Percentiles rank a stretch among this genome's conserved stretches.
Conservation (phyloP, 1,284 basidiomycete genomes). For the Neotropicomus parvogracilis region DNA sequence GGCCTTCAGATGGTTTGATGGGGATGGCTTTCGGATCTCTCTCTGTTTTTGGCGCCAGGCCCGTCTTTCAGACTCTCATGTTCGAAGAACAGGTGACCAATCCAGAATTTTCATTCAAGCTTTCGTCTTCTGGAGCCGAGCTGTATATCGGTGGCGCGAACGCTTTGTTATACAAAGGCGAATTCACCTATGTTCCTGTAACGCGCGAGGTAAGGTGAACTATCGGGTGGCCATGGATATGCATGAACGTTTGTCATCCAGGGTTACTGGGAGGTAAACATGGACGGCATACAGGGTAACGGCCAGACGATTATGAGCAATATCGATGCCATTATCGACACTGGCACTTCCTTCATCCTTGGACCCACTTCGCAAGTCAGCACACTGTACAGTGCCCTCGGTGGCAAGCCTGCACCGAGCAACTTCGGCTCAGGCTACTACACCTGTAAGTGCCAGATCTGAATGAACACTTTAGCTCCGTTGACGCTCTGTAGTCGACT, state of each 20-base stretch:
- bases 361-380: conserved; percentile 8
- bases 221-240: not conserved
- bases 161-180: conserved; percentile 11
- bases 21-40: conserved; percentile 32
- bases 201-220: conserved; percentile 27
- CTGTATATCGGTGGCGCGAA: conserved; percentile 40
- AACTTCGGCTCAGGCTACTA: conserved; percentile 7
- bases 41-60: conserved; percentile 20
- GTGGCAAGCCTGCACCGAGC: conserved; percentile 5
- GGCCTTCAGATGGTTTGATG: conserved; percentile 32
- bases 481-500: conserved; percentile 12
- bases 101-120: conserved; percentile 39
- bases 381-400: conserved; percentile 6
- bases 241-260: conserved; percentile 14
- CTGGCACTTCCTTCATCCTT: conserved; percentile 31
- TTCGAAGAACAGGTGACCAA: conserved; percentile 21
- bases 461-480: not conserved
- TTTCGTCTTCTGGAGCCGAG: conserved; percentile 27
- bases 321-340: not conserved
- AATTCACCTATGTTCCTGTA: conserved; percentile 25
- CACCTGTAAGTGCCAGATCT: conserved; percentile 4
- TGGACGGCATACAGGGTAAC: conserved; percentile 31
- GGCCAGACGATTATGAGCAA: not conserved
- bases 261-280: conserved; percentile 42
- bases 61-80: conserved; percentile 27